phyloP scores from a whole-genome alignment of 1,139 yeast genomes.

The Taphrina confusa region DNA sequence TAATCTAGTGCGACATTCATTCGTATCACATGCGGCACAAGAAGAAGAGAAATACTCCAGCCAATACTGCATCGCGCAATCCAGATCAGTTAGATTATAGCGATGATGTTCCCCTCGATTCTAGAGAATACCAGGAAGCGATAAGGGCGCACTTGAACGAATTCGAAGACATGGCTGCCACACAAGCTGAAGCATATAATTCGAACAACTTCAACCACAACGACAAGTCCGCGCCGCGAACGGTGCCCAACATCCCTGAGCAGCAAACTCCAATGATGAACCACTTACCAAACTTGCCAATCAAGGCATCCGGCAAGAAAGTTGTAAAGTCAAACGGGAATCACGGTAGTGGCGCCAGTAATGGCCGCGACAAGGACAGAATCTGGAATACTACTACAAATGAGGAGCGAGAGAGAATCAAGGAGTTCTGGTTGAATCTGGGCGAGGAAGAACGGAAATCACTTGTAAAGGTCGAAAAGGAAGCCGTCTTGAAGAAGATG shows the following conservation, averaged over 20 bases:
- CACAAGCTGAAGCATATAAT: background rate
- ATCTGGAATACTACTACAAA: slow-evolving; percentile 62
- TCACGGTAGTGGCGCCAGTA: slow-evolving; percentile 44
- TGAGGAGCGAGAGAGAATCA: slow-evolving; percentile 63
- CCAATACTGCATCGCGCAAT: background rate
- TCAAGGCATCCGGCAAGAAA: slow-evolving; percentile 42
- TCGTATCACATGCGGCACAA: slow-evolving; percentile 14
- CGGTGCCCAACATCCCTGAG: background rate
- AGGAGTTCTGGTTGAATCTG: slow-evolving; percentile 70
- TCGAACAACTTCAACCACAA: background rate
- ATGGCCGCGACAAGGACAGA: slow-evolving; percentile 45
- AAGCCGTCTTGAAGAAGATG: slow-evolving; percentile 66
- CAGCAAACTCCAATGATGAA: background rate
- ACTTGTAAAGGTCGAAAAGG: slow-evolving; percentile 68
- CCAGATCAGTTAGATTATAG: slow-evolving; percentile 18
- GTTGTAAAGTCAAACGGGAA: slow-evolving; percentile 50
- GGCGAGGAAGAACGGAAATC: slow-evolving; percentile 61
- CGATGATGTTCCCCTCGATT: slow-evolving; percentile 14
- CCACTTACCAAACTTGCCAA: background rate
- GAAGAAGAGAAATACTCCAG: slow-evolving; percentile 12
- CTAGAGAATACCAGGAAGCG: slow-evolving; percentile 27
- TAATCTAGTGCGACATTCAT: background rate
- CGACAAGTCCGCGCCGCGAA: background rate
- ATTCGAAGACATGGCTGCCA: slow-evolving; percentile 20
- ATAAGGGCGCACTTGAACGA: slow-evolving; percentile 30